Base-by-base conservation (phyloP, 225 moss, liverwort and hornwort genomes). In the Marchantia paleacea region DNA sequence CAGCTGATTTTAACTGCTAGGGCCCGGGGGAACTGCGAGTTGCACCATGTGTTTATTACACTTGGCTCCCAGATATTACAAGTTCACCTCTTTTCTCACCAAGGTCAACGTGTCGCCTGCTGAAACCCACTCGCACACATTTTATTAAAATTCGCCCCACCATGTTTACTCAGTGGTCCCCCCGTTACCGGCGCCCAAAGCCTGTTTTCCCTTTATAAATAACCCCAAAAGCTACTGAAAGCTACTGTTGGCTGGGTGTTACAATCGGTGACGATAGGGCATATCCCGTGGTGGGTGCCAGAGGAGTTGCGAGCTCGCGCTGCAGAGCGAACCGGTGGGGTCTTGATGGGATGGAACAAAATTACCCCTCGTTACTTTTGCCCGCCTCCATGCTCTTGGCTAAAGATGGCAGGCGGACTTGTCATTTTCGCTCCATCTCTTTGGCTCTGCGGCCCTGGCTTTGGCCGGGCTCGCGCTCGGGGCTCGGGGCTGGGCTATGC, bases 1-100 rank as follows among this genome's bases (percentile, higher is more conserved):
- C 53, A 75, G 75, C 75, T 75, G 26, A 83, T 83, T 75, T 81
- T 84, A 84, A 84, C 84, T 78, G 81, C 81, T 87, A 81, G 81
- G 76, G 79, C 69, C 81, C 67, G 52, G 30, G 12, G 60, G 55
- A 74, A 75, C 28, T 55, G 16, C 13, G 3, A 62, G 16, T 19
- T 39, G 10, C 57, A 7, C 18, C 77, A 62, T 65, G 77, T 63
- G 77, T 78, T 63, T 63, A 7, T 52, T 78, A 63, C 50, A 13
- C 48, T 50, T 48, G 57, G 48, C 49, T 50, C 24, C 29, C 75
- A 73, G 29, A 30, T 55, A 75, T 30, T 57, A 52, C 73, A 12
- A 2, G 22, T 20, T 49, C 49, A 22, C 30, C 57, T 57, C 30
- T 55, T 57, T 39, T 75, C 19, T 55, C 64, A 10, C 77, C 20